Conservation (phyloP, 805 yeast genomes). For the Candida nanaspora region DNA sequence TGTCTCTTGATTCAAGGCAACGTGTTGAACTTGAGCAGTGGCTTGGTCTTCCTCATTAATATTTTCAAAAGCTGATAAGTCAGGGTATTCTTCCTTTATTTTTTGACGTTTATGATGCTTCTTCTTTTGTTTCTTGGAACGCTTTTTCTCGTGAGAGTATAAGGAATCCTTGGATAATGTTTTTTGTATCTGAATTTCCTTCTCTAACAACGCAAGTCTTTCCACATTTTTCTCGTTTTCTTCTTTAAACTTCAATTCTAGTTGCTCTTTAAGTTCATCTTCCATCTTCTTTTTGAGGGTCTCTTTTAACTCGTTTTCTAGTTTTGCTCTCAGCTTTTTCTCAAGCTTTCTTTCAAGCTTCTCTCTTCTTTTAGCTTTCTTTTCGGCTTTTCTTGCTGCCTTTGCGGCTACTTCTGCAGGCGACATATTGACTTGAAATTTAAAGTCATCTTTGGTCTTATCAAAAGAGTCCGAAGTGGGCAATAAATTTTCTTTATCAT, state of each 20-base stretch:
- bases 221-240: neutral
- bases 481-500: too few relatives aligned
- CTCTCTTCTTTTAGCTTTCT: neutral
- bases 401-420: neutral
- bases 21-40: too few relatives aligned
- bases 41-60: neutral
- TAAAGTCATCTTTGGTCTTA: neutral
- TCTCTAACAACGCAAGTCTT: neutral
- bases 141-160: neutral
- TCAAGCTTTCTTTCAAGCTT: neutral
- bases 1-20: too few relatives aligned
- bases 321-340: neutral
- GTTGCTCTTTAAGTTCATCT: neutral
- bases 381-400: neutral
- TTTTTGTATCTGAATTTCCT: neutral
- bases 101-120: conserved; percentile 2
- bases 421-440: neutral
- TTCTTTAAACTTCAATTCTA: neutral
- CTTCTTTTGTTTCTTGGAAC: neutral
- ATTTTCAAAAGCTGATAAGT: neutral
- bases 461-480: neutral
- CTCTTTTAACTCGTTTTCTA: neutral
- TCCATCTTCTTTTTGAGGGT: conserved; percentile 1
- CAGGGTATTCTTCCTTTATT: neutral
- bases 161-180: neutral